Conservation (phyloP, 1,284 basidiomycete species). For the Mycena sp. region DNA sequence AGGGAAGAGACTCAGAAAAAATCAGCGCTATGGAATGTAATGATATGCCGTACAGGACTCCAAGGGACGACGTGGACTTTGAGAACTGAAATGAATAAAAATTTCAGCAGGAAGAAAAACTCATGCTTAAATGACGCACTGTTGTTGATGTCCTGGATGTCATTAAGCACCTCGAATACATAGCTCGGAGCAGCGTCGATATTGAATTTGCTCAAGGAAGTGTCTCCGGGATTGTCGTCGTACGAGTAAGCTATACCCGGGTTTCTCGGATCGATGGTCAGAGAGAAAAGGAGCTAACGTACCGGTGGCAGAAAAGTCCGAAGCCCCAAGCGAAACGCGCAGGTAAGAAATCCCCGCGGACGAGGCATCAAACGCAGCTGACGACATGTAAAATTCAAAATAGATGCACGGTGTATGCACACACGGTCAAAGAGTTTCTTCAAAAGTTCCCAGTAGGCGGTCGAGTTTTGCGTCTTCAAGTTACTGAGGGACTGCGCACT, state of each 20-base stretch:
- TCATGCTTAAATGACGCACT: background rate
- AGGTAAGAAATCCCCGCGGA: constrained; percentile 16
- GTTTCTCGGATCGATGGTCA: background rate
- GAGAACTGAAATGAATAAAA: background rate
- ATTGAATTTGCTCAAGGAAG: constrained; percentile 5
- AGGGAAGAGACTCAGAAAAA: background rate
- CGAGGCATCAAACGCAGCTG: constrained; percentile 1
- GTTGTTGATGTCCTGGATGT: constrained; percentile 12
- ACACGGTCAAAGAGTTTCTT: constrained; percentile 13
- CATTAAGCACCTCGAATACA: constrained; percentile 9
- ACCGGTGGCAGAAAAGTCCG: constrained; percentile 8
- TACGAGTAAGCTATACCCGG: constrained; percentile 3
- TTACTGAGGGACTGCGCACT: constrained; percentile 7
- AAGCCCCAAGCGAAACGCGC: constrained; percentile 4
- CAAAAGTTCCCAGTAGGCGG: background rate
- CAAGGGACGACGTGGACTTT: constrained; percentile 9
- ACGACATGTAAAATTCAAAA: too few relatives aligned
- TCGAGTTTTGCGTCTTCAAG: background rate
- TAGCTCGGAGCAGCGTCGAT: constrained; percentile 12
- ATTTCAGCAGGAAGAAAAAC: background rate
- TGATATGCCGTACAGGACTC: constrained; percentile 16
- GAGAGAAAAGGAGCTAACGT: too few relatives aligned
- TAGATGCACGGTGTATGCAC: background rate
- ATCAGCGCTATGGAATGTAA: background rate
- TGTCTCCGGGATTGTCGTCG: constrained; percentile 10